Evolutionary conservation across 768 basidiomycete genomes (phyloP).

Genomic region (Tulasnella sp.): DNA sequence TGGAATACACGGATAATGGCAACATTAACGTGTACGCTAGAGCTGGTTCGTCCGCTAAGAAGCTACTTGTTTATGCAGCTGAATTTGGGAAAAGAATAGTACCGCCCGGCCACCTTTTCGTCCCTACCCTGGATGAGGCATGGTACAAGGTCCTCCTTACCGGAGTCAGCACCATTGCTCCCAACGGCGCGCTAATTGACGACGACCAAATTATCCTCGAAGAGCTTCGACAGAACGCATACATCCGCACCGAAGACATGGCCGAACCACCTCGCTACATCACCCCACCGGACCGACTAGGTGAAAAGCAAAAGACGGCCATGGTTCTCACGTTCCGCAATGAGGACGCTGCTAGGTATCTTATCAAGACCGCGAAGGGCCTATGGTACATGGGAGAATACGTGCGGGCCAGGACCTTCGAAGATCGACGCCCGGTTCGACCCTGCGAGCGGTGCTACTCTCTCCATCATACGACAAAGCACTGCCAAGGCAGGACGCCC

Average conservation of each 20-base stretch:
- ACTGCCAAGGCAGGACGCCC: too few species aligned
- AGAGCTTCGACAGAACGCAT: too few species aligned
- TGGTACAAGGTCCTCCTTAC: neutral
- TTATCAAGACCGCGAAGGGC: neutral
- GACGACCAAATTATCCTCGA: too few species aligned
- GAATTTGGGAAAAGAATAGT: neutral
- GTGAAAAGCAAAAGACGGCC: neutral
- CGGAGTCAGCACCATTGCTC: too few species aligned
- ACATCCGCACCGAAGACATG: too few species aligned
- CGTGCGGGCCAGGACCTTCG: neutral
- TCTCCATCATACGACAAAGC: too few species aligned
- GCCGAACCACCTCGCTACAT: too few species aligned
- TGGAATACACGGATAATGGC: neutral
- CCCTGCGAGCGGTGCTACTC: conserved; percentile 27
- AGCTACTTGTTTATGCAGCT: neutral
- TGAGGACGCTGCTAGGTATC: neutral
- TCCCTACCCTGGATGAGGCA: neutral
- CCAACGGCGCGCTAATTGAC: too few species aligned
- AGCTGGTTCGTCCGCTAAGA: neutral
- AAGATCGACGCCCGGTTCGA: neutral
- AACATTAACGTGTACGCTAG: neutral
- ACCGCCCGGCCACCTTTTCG: neutral
- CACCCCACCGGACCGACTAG: too few species aligned
- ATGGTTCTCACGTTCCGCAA: neutral
- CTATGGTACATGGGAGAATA: neutral